Base-by-base conservation (phyloP, 2,329 filamentous ascomycete genomes). In the Talaromyces sp. region DNA sequence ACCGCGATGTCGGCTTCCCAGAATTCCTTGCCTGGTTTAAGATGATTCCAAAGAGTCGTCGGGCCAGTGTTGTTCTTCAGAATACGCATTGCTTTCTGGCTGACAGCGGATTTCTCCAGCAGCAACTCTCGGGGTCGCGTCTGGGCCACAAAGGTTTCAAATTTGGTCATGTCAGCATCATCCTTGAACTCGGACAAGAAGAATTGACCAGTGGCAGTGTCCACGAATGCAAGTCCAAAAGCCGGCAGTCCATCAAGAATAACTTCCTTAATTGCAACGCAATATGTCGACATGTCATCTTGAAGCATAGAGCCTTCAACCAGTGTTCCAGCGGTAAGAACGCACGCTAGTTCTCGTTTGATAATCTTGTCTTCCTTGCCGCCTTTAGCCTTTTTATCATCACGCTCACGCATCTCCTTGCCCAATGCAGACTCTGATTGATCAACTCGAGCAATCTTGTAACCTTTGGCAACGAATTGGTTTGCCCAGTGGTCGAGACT, bases 331-430 rank as follows among this genome's bases (percentile, higher is more conserved):
- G 89, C 88, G 0, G 95, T 99, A 33, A 99, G 83, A 13, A 99
- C 92, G 71, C 92, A 95, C 1, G 93, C 89, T 41, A 99, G 83
- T 77, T 99, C 93, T 75, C 95, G 87, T 56, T 88, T 89, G 71
- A 99, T 99, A 71, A 99, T 88, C 77, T 98, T 97, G 76, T 97
- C 93, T 39, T 89, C 90, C 76, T 93, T 95, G 76, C 85, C 82
- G 64, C 79, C 73, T 72, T 89, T 90, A 57, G 81, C 70, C 66
- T 82, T 82, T 67, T 77, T 82, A 45, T 72, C 78, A 68, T 90
- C 91, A 58, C 94, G 87, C 77, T 99, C 95, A n/a, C 95, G 90
- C 95, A 99, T 98, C 77, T 99, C 94, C 76, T 99, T 99, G 65
- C 90, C 93, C 9, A 99, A 81, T 2, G 95, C 95, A 39, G 93